phyloP scores from a whole-genome alignment of 2,329 filamentous ascomycete species.

The Verticillium dahliae region DNA sequence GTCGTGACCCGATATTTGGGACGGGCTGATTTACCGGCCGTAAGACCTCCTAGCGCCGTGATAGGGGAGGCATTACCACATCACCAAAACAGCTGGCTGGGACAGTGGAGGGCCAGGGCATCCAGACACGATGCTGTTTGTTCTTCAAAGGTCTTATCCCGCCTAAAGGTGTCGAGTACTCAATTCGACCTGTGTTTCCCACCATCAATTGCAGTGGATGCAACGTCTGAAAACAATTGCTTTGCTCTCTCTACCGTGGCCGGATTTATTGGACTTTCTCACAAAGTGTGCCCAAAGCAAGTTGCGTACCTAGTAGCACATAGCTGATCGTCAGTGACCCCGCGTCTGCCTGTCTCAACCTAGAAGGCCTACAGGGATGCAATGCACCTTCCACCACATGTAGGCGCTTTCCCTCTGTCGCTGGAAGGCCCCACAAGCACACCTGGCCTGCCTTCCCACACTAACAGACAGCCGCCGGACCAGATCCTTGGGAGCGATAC shows the following conservation, averaged over 20 bases:
- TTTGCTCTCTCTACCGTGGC: no score
- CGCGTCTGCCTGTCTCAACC: neutral
- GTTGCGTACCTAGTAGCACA: neutral
- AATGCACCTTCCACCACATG: neutral
- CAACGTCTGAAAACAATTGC: no score
- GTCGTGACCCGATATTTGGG: neutral
- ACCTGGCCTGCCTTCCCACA: conserved; percentile 15
- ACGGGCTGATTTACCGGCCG: conserved; percentile 3
- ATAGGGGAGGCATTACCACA: conserved; percentile 5
- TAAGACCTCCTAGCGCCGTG: conserved; percentile 8
- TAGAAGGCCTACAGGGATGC: neutral
- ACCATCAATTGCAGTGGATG: no score
- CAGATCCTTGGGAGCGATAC: conserved; percentile 2
- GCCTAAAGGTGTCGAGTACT: neutral
- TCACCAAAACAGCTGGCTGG: conserved; percentile 4
- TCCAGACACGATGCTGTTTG: neutral
- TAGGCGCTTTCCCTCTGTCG: neutral
- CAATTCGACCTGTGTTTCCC: neutral
- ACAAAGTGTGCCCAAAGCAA: no score
- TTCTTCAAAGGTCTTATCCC: neutral
- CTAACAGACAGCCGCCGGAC: conserved; percentile 1
- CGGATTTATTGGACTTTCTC: no score
- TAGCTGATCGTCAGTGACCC: neutral
- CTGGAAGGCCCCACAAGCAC: neutral
- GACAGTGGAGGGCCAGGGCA: neutral